These are phyloP conservation scores for Kodamaea hsintzibuensis DNA, from an alignment of 805 yeast genomes.

Conservation along the genomic window DNA sequence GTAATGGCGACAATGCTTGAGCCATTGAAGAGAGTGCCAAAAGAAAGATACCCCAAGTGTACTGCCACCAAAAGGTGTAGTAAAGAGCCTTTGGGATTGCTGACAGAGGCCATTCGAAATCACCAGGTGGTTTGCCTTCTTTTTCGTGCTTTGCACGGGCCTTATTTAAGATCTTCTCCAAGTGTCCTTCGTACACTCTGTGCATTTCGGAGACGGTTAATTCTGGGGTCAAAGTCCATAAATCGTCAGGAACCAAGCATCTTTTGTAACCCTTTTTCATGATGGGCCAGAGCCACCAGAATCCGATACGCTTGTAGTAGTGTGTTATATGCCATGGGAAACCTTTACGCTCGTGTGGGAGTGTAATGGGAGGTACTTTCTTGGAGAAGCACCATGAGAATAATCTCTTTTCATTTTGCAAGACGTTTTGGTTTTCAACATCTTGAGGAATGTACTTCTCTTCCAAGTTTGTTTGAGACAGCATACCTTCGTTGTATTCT, in stretches of 20 bases:
- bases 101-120: conserved; percentile 41
- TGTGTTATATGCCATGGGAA: conserved; percentile 49
- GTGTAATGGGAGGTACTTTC: conserved; percentile 51
- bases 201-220: conserved; percentile 40
- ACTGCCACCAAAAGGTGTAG: conserved; percentile 49
- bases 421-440: conserved; percentile 19
- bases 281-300: conserved; percentile 43
- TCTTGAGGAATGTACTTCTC: conserved; percentile 1
- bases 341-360: conserved; percentile 48
- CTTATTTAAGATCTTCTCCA: conserved; percentile 23
- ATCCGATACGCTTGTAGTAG: conserved; percentile 39
- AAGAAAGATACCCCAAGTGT: conserved; percentile 38
- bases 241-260: conserved; percentile 38
- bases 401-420: conserved; percentile 48
- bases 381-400: conserved; percentile 53
- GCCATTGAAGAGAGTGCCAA: conserved; percentile 49
- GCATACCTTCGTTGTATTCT: conserved; percentile 1
- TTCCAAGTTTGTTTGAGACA: conserved; percentile 15
- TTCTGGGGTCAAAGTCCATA: conserved; percentile 37
- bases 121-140: conserved; percentile 11
- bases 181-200: conserved; percentile 23
- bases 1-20: conserved; percentile 61
- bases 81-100: conserved; percentile 47
- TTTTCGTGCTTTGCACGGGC: conserved; percentile 21
- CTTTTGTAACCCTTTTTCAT: conserved; percentile 42